Base-by-base conservation (phyloP, 768 basidiomycete species). In the Mycena alexandri region DNA sequence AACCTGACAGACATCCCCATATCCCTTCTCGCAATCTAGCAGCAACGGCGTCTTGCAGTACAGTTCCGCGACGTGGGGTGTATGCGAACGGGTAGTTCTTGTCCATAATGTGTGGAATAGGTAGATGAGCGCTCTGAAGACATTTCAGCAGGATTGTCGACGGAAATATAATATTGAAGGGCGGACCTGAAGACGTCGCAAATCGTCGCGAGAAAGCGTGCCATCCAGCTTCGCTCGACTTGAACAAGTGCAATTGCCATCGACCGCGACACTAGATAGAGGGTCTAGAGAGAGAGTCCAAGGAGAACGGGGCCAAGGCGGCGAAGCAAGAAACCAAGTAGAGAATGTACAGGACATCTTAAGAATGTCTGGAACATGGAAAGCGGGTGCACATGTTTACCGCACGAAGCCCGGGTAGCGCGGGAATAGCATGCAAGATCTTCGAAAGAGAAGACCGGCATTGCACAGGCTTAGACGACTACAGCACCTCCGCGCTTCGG, bases 1-100 rank as follows among this genome's bases (percentile, higher is more conserved):
- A 50, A 63, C 67, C 67, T 68, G 61, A 21, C 42, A 61, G 14
- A 60, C 34, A 38, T 63, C 55, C 7, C 9, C 34, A n/a, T 22
- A 34, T 8, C 24, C 67, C 38, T 68, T 68, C 62, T 68, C 67
- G 46, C 57, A 64, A 29, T 68, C 67, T 9, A 24, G 16, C 11
- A 48, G 34, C 16, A 67, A 11, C n/a, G 16, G 66, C 6, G 17
- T n/a, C 17, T n/a, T 5, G 36, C 11, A 36, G 17, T 10, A 16
- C 33, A 24, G 16, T 11, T 38, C n/a, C 2, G 14, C n/a, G 38
- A 29, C 25, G 9, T 14, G 10, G 29, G 53, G 25, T 9, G 50
- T 29, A 29, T 13, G 36, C 1, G 17, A 22, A 7, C 25, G 50
- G 14, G 43, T 48, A 1, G 48, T 1, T 22, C 19, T 8, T 7